Percentiles rank a stretch among this genome's conserved stretches.
These are phyloP conservation scores for Penicillium sp. DNA, from an alignment of 2,329 filamentous ascomycete genomes.

Conservation along the genomic window DNA sequence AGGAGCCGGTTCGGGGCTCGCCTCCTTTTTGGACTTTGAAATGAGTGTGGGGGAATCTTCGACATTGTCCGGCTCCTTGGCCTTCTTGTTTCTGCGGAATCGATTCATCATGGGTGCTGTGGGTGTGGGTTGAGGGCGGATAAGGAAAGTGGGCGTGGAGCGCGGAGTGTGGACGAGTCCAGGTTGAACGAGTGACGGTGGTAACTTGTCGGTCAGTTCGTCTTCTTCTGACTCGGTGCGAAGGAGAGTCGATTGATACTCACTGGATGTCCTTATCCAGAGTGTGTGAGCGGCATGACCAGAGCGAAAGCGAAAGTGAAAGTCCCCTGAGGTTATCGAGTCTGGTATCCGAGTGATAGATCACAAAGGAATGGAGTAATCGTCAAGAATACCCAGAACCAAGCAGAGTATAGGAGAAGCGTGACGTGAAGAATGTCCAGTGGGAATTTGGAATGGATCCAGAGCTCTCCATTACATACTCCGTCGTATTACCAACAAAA, in stretches of 20 bases:
- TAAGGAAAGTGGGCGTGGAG: background rate
- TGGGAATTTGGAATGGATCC: constrained; percentile 9
- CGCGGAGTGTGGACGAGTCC: too few species aligned
- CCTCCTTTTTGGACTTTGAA: constrained; percentile 48
- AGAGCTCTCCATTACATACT: constrained; percentile 8
- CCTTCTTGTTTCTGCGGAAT: constrained; percentile 45
- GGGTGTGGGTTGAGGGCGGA: background rate
- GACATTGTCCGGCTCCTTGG: constrained; percentile 26
- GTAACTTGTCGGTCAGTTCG: constrained; percentile 5
- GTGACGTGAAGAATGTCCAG: too few species aligned
- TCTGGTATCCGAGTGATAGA: background rate
- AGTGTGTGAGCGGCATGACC: constrained; percentile 23
- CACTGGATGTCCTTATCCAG: constrained; percentile 19
- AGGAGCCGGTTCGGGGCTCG: constrained; percentile 57
- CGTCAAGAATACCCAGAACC: constrained; percentile 15
- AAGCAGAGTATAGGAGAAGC: background rate
- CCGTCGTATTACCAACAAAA: constrained; percentile 6
- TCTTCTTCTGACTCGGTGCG: background rate
- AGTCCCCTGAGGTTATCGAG: constrained; percentile 2
- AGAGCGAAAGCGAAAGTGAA: constrained; percentile 7
- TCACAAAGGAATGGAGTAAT: constrained; percentile 2
- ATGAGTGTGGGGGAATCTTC: constrained; percentile 32
- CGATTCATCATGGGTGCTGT: constrained; percentile 38
- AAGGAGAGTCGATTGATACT: background rate
- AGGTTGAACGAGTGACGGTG: background rate